phyloP scores from a whole-genome alignment of 352 stramenopile species.

The Pythium brachiatum region DNA sequence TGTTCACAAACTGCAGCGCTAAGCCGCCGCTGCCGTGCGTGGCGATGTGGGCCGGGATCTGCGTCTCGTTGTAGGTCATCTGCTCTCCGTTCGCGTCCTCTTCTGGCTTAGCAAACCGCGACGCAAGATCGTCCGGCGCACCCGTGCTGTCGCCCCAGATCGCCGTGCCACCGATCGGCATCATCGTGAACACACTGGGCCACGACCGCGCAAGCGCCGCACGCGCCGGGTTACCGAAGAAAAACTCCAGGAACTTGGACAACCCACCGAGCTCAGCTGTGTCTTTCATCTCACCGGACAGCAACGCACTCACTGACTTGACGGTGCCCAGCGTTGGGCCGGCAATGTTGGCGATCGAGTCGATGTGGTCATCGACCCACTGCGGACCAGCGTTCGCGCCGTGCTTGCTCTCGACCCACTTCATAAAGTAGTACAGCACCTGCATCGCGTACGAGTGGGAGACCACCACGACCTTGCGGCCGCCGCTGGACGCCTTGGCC shows the following conservation, averaged over 20 bases:
- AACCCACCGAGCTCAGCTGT: slow-evolving; percentile 87
- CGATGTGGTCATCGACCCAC: slow-evolving; percentile 93
- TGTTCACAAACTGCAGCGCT: slow-evolving; percentile 56
- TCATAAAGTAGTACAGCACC: slow-evolving; percentile 93
- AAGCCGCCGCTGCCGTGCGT: slow-evolving; percentile 48
- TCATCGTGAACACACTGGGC: slow-evolving; percentile 88
- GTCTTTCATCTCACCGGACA: slow-evolving; percentile 96
- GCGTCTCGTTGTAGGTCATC: slow-evolving; percentile 27
- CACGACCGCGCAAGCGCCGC: slow-evolving; percentile 64
- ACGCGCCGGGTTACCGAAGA: slow-evolving; percentile 59
- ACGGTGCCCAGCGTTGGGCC: slow-evolving; percentile 90
- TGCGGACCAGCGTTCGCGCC: slow-evolving; percentile 81
- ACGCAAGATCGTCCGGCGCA: slow-evolving; percentile 64
- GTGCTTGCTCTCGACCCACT: slow-evolving; percentile 90
- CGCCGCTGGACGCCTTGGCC: slow-evolving; percentile 57
- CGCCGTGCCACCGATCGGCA: slow-evolving; percentile 89
- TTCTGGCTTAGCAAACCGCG: slow-evolving; percentile 45
- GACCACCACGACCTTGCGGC: slow-evolving; percentile 89
- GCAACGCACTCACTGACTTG: slow-evolving; percentile 90
- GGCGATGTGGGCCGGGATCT: slow-evolving; percentile 43
- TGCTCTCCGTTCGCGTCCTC: slow-evolving; percentile 24
- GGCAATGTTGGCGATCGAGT: slow-evolving; percentile 93
- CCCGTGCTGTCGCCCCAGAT: slow-evolving; percentile 77
- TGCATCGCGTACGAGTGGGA: slow-evolving; percentile 93
- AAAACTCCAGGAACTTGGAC: slow-evolving; percentile 82